phyloP scores from a whole-genome alignment of 306 rosid species.

The Prinsepia uniflora region DNA sequence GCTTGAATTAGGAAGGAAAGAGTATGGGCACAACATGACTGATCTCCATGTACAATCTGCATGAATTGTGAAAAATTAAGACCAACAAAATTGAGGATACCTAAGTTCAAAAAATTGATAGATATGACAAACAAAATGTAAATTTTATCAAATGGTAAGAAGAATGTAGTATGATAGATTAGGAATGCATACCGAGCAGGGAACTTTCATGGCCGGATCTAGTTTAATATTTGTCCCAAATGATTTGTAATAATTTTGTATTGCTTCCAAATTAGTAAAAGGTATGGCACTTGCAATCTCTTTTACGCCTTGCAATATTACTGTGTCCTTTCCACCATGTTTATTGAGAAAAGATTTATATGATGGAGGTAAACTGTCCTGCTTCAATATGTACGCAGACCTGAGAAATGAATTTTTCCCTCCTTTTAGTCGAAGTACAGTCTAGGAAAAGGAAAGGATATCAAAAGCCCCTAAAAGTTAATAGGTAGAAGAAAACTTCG shows the following conservation, averaged over 20 bases:
- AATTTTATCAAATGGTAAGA: neutral
- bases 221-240: conserved; percentile 55
- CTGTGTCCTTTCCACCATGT: conserved; percentile 86
- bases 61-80: conserved; percentile 16
- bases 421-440: neutral
- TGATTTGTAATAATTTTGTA: conserved; percentile 58
- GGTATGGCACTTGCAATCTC: conserved; percentile 70
- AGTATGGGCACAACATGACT: conserved; percentile 67
- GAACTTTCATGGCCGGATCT: conserved; percentile 74
- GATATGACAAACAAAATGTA: neutral
- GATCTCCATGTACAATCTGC: conserved; percentile 92
- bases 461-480: neutral
- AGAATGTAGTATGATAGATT: conserved; percentile 13
- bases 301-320: conserved; percentile 69
- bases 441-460: neutral
- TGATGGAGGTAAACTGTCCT: conserved; percentile 88
- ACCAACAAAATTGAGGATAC: neutral
- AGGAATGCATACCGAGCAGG: conserved; percentile 71
- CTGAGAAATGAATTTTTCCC: conserved; percentile 39
- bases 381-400: conserved; percentile 92
- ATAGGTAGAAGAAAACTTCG: neutral
- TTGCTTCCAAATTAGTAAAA: conserved; percentile 56
- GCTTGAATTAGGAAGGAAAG: conserved; percentile 76
- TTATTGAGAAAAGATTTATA: conserved; percentile 90
- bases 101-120: neutral